Evolutionary conservation across 1,284 basidiomycete genomes (phyloP), one percentile per base, ranked within the genome.

Genomic region (Fomitiporia mediterranea): DNA sequence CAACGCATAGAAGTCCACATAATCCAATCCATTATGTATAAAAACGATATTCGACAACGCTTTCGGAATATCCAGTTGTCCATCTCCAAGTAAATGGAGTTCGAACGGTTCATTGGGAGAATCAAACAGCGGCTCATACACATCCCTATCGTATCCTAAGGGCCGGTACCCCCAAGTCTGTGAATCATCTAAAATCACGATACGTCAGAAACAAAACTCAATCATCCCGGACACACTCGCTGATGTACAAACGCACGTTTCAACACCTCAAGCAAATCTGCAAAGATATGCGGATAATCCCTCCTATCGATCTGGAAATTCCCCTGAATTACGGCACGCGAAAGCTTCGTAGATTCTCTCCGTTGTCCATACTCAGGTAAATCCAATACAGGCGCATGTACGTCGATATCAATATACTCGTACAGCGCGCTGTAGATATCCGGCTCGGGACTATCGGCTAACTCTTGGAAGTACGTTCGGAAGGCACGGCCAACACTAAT

Each of bases 321-420:
- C 27, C 72, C 72, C 60, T 73, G 72, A 19, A 74, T 72, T 49
- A 71, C 72, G 2, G 69, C 72, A 51, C 66, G 68, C 4, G 68
- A 67, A 42, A 74, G 65, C 19, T 62, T 66, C 15, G 61, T 59
- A 0, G 63, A 65, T 15, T 68, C 55, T 15, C 39, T 30, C 38
- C 55, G 34, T 25, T 17, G 15, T 11, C 55, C 55, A 28, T 56
- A 56, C 27, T 66, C 52, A 8, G 67, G 66, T 5, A 73, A 58
- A 56, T 72, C 66, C 19, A 72, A 59, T 3, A 73, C 63, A 3
- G 71, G 72, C 5, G 68, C 64, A 61, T 72, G 69, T 6, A 69
- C 66, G 59, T 73, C 72, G 4, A 72, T 65, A 5, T 68, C 66
- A 28, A 74, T 67, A 52, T 69, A 61, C 55, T 72, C 72, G 40